A percentile compares a stretch with the other conserved stretches of the same genome.
Evolutionary conservation across 1,139 yeast species (phyloP).

Genomic region (Blastobotrys aristatus): DNA sequence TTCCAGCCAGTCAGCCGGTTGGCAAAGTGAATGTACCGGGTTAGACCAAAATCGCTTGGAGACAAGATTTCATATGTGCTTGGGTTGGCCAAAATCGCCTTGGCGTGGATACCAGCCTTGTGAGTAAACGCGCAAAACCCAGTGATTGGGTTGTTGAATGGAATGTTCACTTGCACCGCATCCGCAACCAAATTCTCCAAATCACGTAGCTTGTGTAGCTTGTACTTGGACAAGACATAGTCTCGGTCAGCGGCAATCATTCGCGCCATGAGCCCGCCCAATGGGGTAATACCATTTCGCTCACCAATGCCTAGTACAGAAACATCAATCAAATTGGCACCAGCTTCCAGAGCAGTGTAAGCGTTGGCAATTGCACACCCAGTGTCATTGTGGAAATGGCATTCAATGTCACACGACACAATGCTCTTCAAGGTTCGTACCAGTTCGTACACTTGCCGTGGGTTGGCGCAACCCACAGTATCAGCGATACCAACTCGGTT

Average conservation of each 20-base stretch:
- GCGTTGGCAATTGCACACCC: slow-evolving; percentile 99
- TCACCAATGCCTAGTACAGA: slow-evolving; percentile 98
- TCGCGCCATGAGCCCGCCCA: slow-evolving; percentile 98
- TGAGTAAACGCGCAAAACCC: slow-evolving; percentile 99
- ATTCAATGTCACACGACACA: slow-evolving; percentile 94
- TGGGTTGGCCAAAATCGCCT: slow-evolving; percentile 97
- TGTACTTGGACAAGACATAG: slow-evolving; percentile 90
- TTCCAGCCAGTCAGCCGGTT: slow-evolving; percentile 98
- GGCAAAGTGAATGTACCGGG: slow-evolving; percentile 95
- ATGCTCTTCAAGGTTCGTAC: slow-evolving; percentile 90
- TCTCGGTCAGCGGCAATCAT: slow-evolving; percentile 99
- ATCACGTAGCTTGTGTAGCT: slow-evolving; percentile 92
- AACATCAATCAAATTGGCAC: slow-evolving; percentile 92
- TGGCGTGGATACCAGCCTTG: slow-evolving; percentile 99
- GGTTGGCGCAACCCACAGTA: slow-evolving; percentile 98
- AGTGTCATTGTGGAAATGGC: slow-evolving; percentile 98
- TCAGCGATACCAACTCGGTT: slow-evolving; percentile 99
- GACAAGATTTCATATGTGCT: slow-evolving; percentile 94
- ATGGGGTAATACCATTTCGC: slow-evolving; percentile 96
- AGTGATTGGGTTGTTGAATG: slow-evolving; percentile 97
- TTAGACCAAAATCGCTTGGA: slow-evolving; percentile 92
- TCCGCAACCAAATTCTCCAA: slow-evolving; percentile 94
- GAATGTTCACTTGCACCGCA: slow-evolving; percentile 94
- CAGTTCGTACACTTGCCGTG: slow-evolving; percentile 96
- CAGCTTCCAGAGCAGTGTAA: slow-evolving; percentile 96